phyloP scores from a whole-genome alignment of 1,139 yeast species.

The Pichia sp. region DNA sequence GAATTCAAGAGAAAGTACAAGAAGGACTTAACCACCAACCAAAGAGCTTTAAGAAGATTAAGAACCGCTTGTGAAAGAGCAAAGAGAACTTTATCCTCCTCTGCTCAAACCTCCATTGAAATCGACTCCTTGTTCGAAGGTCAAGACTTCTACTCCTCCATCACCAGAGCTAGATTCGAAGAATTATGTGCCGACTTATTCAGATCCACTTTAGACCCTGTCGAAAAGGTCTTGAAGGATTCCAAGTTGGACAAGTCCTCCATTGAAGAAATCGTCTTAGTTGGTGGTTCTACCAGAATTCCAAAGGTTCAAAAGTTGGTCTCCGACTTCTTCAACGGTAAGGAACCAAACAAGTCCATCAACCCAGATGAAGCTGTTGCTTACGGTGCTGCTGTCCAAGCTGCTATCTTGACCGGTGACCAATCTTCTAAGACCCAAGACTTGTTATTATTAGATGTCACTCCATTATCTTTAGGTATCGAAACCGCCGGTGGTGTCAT shows the following conservation, averaged over 20 bases:
- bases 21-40: slow-evolving; percentile 70
- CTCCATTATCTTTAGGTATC: slow-evolving; percentile 61
- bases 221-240: slow-evolving; percentile 96
- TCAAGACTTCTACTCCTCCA: slow-evolving; percentile 93
- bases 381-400: slow-evolving; percentile 79
- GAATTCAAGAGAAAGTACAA: slow-evolving; percentile 87
- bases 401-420: slow-evolving; percentile 91
- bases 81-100: slow-evolving; percentile 97
- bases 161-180: slow-evolving; percentile 99
- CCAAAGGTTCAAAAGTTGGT: slow-evolving; percentile 98
- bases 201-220: slow-evolving; percentile 97
- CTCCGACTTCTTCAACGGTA: slow-evolving; percentile 98
- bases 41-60: slow-evolving; percentile 89
- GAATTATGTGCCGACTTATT: slow-evolving; percentile 94
- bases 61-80: slow-evolving; percentile 99
- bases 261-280: slow-evolving; percentile 95
- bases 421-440: slow-evolving; percentile 60
- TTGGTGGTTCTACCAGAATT: slow-evolving; percentile 99
- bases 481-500: slow-evolving; percentile 67
- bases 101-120: slow-evolving; percentile 95
- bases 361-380: slow-evolving; percentile 69
- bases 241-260: slow-evolving; percentile 86
- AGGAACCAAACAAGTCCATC: slow-evolving; percentile 54
- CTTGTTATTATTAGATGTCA: slow-evolving; percentile 53
- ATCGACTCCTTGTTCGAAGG: slow-evolving; percentile 97